A percentile compares a stretch with the other conserved stretches of the same genome.
Evolutionary conservation across 2,329 filamentous ascomycete genomes (phyloP).

Genomic region (Xylaria sp.): DNA sequence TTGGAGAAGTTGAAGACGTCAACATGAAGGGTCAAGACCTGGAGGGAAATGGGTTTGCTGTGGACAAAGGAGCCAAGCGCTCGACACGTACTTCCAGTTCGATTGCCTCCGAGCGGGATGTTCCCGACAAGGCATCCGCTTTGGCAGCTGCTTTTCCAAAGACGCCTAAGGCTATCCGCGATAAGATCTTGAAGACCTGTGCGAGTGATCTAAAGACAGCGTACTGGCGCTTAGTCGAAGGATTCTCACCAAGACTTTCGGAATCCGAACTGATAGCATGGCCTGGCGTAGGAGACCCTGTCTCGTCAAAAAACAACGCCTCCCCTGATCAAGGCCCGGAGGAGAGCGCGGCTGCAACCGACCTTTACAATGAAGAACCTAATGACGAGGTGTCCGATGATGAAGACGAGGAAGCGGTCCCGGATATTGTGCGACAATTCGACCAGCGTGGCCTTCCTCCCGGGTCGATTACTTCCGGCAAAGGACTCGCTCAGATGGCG

Average conservation of each 20-base stretch:
- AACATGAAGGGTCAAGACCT: constrained; percentile 48
- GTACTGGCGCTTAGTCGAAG: constrained; percentile 41
- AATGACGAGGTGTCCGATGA: constrained; percentile 28
- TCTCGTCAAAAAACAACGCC: background rate
- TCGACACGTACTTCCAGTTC: background rate
- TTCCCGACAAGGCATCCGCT: constrained; percentile 40
- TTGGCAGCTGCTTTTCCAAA: constrained; percentile 49
- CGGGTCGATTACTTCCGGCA: constrained; percentile 43
- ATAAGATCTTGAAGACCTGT: constrained; percentile 40
- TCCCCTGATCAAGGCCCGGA: background rate
- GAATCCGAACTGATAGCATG: constrained; percentile 21
- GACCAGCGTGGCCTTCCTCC: constrained; percentile 44
- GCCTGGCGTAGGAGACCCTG: background rate
- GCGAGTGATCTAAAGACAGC: constrained; percentile 41
- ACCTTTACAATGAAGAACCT: constrained; percentile 28
- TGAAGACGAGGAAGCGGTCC: constrained; percentile 34
- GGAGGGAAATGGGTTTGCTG: constrained; percentile 30
- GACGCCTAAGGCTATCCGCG: constrained; percentile 40
- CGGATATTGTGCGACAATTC: constrained; percentile 36
- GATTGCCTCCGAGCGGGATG: constrained; percentile 21
- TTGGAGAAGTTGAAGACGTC: constrained; percentile 41
- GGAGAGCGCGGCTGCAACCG: background rate
- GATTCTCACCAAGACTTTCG: constrained; percentile 36
- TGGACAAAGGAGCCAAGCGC: constrained; percentile 23
- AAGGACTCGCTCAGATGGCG: constrained; percentile 40